Conservation (phyloP, 179 eudicot genomes). For the Gypsophila paniculata region DNA sequence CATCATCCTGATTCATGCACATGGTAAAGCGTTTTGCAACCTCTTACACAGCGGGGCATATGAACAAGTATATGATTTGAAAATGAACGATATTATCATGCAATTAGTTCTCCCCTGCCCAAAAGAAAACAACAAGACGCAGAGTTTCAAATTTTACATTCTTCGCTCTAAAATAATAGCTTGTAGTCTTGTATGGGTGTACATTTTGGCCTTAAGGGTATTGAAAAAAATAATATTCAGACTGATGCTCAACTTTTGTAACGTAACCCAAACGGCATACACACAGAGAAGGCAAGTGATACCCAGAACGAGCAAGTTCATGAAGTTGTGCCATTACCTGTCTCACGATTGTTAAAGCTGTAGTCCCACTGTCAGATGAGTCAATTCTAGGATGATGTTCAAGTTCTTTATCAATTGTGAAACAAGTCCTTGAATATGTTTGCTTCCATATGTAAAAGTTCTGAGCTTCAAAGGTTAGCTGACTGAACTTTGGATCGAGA, state of each 20-base stretch:
- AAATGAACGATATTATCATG: conserved; percentile 1
- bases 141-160: conserved; percentile 8
- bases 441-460: conserved; percentile 58
- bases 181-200: no score
- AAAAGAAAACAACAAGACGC: background rate
- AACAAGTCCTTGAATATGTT: conserved; percentile 51
- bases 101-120: conserved; percentile 17
- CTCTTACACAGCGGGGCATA: conserved; percentile 15
- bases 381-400: conserved; percentile 44
- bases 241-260: no score
- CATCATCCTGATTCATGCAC: conserved; percentile 52
- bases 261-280: no score
- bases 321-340: conserved; percentile 41
- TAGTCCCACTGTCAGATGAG: conserved; percentile 70
- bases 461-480: conserved; percentile 21
- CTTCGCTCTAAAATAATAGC: no score
- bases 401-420: conserved; percentile 59
- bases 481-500: conserved; percentile 22
- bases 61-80: conserved; percentile 4
- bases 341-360: conserved; percentile 61
- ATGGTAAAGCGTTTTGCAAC: conserved; percentile 16
- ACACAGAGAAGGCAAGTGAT: no score
- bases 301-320: no score
- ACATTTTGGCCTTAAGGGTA: no score
- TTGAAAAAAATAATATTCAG: no score